Evolutionary conservation across 495 filamentous ascomycete species (phyloP).

Genomic region (Evansstolkia leycettana): DNA sequence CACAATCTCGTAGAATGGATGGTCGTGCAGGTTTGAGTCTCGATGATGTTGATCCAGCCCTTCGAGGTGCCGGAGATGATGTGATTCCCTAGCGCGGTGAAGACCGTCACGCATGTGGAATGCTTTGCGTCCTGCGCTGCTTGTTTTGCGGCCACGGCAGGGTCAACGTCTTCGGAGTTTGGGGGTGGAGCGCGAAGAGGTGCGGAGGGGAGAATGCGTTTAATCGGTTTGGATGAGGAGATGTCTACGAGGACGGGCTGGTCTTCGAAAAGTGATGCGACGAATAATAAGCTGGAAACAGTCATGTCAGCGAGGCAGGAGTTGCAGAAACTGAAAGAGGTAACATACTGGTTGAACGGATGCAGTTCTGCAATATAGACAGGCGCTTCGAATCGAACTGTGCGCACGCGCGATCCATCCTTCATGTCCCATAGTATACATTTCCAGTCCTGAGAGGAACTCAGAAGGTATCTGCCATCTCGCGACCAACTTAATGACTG

Average conservation of each 20-base stretch:
- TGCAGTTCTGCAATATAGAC: slow-evolving; percentile 94
- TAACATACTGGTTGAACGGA: slow-evolving; percentile 67
- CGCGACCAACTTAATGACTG: slow-evolving; percentile 88
- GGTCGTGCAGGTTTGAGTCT: slow-evolving; percentile 60
- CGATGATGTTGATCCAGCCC: slow-evolving; percentile 91
- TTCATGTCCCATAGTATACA: slow-evolving; percentile 88
- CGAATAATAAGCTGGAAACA: slow-evolving; percentile 55
- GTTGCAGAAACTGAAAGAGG: not conserved
- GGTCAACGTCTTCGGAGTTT: slow-evolving; percentile 48
- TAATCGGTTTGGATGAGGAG: slow-evolving; percentile 48
- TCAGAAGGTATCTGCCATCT: slow-evolving; percentile 85
- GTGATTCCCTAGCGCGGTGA: slow-evolving; percentile 71
- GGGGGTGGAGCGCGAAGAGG: slow-evolving; percentile 51
- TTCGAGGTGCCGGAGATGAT: slow-evolving; percentile 87
- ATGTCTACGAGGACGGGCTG: slow-evolving; percentile 80
- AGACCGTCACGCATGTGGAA: slow-evolving; percentile 81
- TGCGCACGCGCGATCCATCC: slow-evolving; percentile 55
- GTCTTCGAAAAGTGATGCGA: slow-evolving; percentile 85
- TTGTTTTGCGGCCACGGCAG: slow-evolving; percentile 63
- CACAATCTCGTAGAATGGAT: slow-evolving; percentile 81
- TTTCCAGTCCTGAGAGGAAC: slow-evolving; percentile 90
- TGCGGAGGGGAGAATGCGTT: slow-evolving; percentile 66
- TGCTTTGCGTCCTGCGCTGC: slow-evolving; percentile 86
- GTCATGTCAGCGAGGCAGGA: not conserved
- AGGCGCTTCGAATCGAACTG: slow-evolving; percentile 75